Base-by-base conservation (phyloP, 768 basidiomycete genomes). In the Leccinum variicolor region DNA sequence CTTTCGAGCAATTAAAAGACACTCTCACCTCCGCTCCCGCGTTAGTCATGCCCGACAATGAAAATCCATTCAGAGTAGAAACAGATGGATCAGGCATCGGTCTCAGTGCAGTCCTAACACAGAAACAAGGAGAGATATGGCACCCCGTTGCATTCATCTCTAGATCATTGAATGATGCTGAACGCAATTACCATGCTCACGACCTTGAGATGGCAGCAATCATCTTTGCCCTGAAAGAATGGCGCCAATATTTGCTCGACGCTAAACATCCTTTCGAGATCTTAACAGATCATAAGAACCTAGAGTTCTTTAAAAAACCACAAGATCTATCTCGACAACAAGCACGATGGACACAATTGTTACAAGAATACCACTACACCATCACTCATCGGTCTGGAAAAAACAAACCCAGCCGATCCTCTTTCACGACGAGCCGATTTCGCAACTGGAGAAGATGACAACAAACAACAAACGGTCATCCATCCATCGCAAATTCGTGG, bases 231-330 rank as follows among this genome's bases (percentile, higher is more conserved):
- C 23, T 56, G 0, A 14, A 55, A 8, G 36, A 60, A 19, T 62
- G 61, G 61, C 15, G 21, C 0, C 59, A 62, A 4, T 54, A 60
- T 5, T 15, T 63, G 0, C n/a, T 51, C 2, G 50, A 43, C 0
- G 19, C 50, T 1, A 54, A 4, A 7, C 13, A 0, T 21, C 61
- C 9, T 63, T 69, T 48, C 62, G 17, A 17, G 4, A 39, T 79
- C 34, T 57, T 67, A 53, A 70, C 71, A 1, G 68, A 79, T 52
- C 72, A 77, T 5, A 71, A 75, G 48, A 80, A 81, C 39, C 68
- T 81, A 0, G 64, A 77, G 45, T 81, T 77, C 60, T 81, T 45
- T 1, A 45, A 23, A 1, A 11, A 28, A 4, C 50, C 50, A 0
- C 51, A 53, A 4, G 52, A 57, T 1, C 46, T 53, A 0, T 53